These are phyloP conservation scores for Pseudocercospora eumusae DNA, from an alignment of 2,329 filamentous ascomycete species.

Conservation along the genomic window DNA sequence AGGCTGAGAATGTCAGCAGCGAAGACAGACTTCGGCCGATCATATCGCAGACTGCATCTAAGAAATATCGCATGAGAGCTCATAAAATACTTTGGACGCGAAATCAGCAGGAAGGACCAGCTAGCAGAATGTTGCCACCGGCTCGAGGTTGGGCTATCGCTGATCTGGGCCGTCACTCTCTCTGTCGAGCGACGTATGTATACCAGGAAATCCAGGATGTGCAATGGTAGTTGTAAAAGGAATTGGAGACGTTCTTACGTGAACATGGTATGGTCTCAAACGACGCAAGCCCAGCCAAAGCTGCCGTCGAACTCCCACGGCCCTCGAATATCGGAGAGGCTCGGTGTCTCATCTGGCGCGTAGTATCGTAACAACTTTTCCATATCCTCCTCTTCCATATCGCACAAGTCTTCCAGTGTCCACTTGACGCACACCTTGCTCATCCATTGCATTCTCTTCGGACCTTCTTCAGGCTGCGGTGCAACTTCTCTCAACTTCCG, in stretches of 20 bases:
- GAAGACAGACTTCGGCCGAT: neutral
- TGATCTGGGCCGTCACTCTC: too few relatives aligned
- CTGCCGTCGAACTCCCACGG: slow-evolving; percentile 50
- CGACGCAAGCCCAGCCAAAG: slow-evolving; percentile 46
- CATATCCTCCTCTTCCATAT: slow-evolving; percentile 80
- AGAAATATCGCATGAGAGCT: neutral
- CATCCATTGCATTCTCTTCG: slow-evolving; percentile 95
- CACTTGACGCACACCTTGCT: slow-evolving; percentile 85
- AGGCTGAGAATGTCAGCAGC: neutral
- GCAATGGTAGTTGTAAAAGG: too few relatives aligned
- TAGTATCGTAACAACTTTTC: slow-evolving; percentile 79
- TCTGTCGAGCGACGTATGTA: too few relatives aligned
- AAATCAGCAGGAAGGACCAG: neutral
- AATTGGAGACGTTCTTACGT: neutral
- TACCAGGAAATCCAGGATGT: too few relatives aligned
- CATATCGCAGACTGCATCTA: neutral
- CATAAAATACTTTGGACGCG: neutral
- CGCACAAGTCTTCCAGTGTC: slow-evolving; percentile 79
- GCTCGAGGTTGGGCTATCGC: too few relatives aligned
- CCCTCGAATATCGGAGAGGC: slow-evolving; percentile 45
- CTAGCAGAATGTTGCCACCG: neutral
- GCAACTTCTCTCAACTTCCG: slow-evolving; percentile 76
- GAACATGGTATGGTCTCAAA: slow-evolving; percentile 22
- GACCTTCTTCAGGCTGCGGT: slow-evolving; percentile 70
- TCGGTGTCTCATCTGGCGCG: slow-evolving; percentile 48